phyloP scores from a whole-genome alignment of 129 eudicot species.

The Heracleum sosnowskyi region DNA sequence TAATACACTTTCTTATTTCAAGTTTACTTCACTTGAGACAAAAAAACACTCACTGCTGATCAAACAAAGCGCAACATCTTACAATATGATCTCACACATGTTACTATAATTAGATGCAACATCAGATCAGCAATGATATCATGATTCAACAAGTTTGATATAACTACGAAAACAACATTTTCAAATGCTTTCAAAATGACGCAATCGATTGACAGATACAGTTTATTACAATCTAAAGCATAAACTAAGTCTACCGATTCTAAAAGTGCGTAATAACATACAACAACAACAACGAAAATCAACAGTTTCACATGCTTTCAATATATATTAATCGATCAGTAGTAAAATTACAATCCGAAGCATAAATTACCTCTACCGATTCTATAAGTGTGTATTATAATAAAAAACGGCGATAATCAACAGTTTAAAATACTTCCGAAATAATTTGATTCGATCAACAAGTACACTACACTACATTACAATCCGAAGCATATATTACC shows the following conservation, averaged over 20 bases:
- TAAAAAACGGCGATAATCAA: background rate
- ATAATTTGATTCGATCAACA: background rate
- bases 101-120: background rate
- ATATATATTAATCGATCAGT: background rate
- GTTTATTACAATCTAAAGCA: background rate
- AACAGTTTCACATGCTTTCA: background rate
- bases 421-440: background rate
- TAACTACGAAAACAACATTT: background rate
- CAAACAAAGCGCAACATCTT: background rate
- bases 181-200: background rate
- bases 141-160: background rate
- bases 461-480: background rate
- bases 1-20: background rate
- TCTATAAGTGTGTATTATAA: background rate
- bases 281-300: background rate
- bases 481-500: slow-evolving; percentile 8
- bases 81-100: background rate
- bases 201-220: background rate
- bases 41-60: background rate
- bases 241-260: background rate
- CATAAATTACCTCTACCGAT: slow-evolving; percentile 17
- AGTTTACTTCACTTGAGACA: background rate
- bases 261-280: background rate
- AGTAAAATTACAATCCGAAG: background rate
- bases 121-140: background rate